Evolutionary conservation across 2,329 filamentous ascomycete species (phyloP), one percentile per base, ranked within the genome.

Genomic region (Zasmidium citrigriseum): DNA sequence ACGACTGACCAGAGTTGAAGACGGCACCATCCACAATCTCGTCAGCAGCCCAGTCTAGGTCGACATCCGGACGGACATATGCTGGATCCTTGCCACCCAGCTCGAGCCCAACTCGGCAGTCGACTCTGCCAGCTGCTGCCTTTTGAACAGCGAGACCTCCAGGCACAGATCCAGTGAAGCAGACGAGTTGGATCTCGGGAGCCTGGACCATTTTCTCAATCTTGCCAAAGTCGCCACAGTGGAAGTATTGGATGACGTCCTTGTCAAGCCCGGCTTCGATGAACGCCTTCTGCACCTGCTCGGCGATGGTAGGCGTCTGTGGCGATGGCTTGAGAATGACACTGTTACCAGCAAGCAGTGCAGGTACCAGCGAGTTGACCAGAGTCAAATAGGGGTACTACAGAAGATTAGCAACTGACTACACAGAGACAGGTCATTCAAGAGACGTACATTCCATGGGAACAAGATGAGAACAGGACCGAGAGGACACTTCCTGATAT

Each of bases 1-100:
- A 98, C 73, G 91, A 96, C 80, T 98, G 93, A n/a, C 93, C 93
- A 52, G 93, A 96, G 79, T 98, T 98, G 82, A 98, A 98, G 57
- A 98, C 82, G n/a, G 92, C 88, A 20, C 93, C 93, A 68, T 98
- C 93, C 14, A 98, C 91, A 68, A 98, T 95, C 76, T 97, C 92
- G 66, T 90, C 92, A 0, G 93, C 93, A 0, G 89, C 93, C 93
- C 93, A 97, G 49, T 86, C 86, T 49, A 96, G 76, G 72, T 98
- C 92, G 1, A 96, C 91, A 69, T 98, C 93, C 5, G 80, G 80
- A 60, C 93, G 83, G 55, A 98, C 83, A 70, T 97, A 98, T 22
- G 93, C 93, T 3, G 93, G 91, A 72, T 98, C 93, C 73, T 98
- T 98, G 64, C 93, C 93, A 64, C 93, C 93, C 24, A 98, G 86